These are phyloP conservation scores for Fusarium sp. DNA, from an alignment of 2,329 filamentous ascomycete genomes.

Conservation along the genomic window DNA sequence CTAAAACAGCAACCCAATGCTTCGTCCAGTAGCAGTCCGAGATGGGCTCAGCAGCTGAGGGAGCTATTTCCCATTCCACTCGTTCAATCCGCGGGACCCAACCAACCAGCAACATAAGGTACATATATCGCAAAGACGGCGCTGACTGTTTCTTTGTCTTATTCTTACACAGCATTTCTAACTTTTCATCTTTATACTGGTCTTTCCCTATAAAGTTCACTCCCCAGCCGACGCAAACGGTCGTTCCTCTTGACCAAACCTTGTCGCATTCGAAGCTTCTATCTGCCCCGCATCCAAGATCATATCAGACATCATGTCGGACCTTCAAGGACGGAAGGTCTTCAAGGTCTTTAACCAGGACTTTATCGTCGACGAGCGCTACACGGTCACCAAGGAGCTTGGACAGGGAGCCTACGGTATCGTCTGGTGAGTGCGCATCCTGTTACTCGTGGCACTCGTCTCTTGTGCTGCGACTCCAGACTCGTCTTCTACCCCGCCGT, in stretches of 20 bases:
- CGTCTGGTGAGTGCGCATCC: conserved; percentile 78
- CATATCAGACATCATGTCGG: conserved; percentile 50
- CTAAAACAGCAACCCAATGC: conserved; percentile 14
- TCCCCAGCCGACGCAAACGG: not conserved
- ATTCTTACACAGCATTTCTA: conserved; percentile 16
- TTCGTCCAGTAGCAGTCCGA: conserved; percentile 19
- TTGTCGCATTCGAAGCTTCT: conserved; percentile 27
- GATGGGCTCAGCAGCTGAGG: conserved; percentile 29
- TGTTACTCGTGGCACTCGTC: not conserved
- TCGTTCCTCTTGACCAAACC: not conserved
- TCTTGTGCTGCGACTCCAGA: conserved; percentile 27
- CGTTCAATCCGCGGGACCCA: conserved; percentile 30
- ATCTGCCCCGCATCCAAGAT: conserved; percentile 27
- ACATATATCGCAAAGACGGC: conserved; percentile 44
- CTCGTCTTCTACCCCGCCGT: conserved; percentile 44
- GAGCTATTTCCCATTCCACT: conserved; percentile 31
- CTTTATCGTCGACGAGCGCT: conserved; percentile 97
- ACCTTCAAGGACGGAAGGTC: conserved; percentile 76
- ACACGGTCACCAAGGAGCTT: conserved; percentile 98
- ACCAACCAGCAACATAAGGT: conserved; percentile 40
- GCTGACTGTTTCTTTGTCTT: conserved; percentile 37
- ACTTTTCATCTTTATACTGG: conserved; percentile 3
- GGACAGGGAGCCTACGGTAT: conserved; percentile 99
- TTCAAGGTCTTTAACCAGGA: conserved; percentile 99
- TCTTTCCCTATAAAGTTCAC: not conserved